Percentiles rank a stretch among this genome's conserved stretches.
phyloP scores from a whole-genome alignment of 2,329 filamentous ascomycete genomes.

The Botrytis byssoidea region DNA sequence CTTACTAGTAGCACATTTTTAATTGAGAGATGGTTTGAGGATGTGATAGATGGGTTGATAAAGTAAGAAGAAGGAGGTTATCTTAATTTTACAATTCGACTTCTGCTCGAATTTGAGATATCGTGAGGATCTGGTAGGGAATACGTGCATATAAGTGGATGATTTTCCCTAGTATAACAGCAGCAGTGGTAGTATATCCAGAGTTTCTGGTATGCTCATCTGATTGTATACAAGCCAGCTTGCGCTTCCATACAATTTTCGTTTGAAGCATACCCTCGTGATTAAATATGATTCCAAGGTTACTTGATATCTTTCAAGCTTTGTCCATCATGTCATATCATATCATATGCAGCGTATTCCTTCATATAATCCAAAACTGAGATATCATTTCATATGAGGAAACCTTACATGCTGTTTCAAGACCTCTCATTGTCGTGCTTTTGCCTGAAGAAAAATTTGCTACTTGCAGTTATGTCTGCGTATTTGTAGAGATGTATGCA shows the following conservation, averaged over 20 bases:
- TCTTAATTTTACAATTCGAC: neutral
- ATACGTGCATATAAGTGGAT: too few relatives aligned
- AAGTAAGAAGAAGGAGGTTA: too few relatives aligned
- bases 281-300: neutral
- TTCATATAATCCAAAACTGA: neutral
- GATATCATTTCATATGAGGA: neutral
- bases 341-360: too few relatives aligned
- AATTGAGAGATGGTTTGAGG: neutral
- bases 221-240: neutral
- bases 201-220: neutral
- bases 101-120: neutral
- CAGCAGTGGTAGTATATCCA: neutral
- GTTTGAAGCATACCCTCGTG: neutral
- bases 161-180: neutral
- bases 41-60: neutral
- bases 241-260: neutral
- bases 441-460: neutral
- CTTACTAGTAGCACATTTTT: conserved; percentile 18
- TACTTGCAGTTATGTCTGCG: neutral
- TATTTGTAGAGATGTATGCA: neutral
- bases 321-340: neutral
- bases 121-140: neutral
- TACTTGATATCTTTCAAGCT: neutral
- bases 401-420: neutral
- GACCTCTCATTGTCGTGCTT: neutral